Percentiles rank a stretch among this genome's conserved stretches.
Evolutionary conservation across 2,329 filamentous ascomycete species (phyloP).

Genomic region (Fusarium incarnatum): DNA sequence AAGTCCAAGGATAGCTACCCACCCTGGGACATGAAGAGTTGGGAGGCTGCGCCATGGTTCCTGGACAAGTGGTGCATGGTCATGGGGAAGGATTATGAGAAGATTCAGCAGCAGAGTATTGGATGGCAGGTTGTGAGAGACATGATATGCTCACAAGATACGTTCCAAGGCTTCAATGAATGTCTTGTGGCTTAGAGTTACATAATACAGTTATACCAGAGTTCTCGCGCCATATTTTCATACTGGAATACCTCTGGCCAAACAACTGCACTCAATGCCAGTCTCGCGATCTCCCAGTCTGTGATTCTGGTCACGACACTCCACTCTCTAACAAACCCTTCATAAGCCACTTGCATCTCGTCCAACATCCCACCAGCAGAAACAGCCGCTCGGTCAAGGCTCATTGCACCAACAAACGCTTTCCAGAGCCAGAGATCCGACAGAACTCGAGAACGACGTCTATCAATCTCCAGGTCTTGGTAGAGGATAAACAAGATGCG

Average conservation of each 20-base stretch:
- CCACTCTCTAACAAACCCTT: constrained; percentile 22
- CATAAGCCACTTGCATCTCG: not conserved
- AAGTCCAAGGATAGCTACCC: constrained; percentile 11
- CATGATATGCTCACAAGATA: constrained; percentile 2
- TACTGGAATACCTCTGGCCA: constrained; percentile 14
- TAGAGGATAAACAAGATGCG: constrained; percentile 28
- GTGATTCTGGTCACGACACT: not conserved
- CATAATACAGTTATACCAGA: constrained; percentile 19
- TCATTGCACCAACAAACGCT: constrained; percentile 35
- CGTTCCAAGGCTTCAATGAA: not conserved
- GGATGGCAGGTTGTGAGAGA: constrained; percentile 40
- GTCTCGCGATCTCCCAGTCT: constrained; percentile 10
- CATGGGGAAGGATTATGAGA: constrained; percentile 34
- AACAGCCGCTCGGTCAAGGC: constrained; percentile 4
- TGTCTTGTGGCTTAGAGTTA: not conserved
- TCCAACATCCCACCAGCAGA: not conserved
- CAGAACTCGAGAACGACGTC: not conserved
- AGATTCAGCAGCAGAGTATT: constrained; percentile 38
- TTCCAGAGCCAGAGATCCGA: constrained; percentile 39
- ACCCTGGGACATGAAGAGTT: constrained; percentile 47
- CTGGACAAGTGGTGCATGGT: constrained; percentile 44
- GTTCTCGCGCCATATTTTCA: not conserved
- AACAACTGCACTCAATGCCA: constrained; percentile 1
- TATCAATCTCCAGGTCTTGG: constrained; percentile 10
- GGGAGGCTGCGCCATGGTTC: constrained; percentile 48